phyloP scores from a whole-genome alignment of 805 yeast species.

The Ogataea thermomethanolica region DNA sequence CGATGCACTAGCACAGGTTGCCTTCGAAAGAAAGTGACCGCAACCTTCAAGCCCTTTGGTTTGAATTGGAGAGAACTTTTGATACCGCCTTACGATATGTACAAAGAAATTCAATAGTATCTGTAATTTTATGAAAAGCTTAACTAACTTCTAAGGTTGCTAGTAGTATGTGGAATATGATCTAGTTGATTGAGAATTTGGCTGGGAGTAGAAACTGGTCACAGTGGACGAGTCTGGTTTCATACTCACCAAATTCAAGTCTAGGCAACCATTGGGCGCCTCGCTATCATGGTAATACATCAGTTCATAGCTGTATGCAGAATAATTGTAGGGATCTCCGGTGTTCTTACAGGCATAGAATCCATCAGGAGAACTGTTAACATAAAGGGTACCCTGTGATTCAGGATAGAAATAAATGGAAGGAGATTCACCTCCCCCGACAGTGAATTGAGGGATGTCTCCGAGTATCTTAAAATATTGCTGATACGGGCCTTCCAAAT shows the following conservation, averaged over 20 bases:
- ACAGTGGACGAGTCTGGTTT: slow-evolving; percentile 10
- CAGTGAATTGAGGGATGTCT: slow-evolving; percentile 5
- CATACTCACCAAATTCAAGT: slow-evolving; percentile 8
- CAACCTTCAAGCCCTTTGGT: background rate
- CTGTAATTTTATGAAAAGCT: background rate
- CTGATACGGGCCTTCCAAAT: background rate
- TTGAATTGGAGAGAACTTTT: background rate
- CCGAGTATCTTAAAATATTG: slow-evolving; percentile 2
- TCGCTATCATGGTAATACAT: slow-evolving; percentile 24
- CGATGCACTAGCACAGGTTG: slow-evolving; percentile 37
- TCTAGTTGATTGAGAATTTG: too few species aligned
- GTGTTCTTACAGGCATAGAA: slow-evolving; percentile 41
- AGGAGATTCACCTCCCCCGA: slow-evolving; percentile 7
- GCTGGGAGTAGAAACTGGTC: background rate
- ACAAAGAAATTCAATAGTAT: background rate
- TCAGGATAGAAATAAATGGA: slow-evolving; percentile 7
- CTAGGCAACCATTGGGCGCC: slow-evolving; percentile 14
- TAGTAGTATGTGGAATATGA: background rate
- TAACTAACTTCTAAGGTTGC: background rate
- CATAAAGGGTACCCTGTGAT: slow-evolving; percentile 23
- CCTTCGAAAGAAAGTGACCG: slow-evolving; percentile 31
- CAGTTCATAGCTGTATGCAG: slow-evolving; percentile 27
- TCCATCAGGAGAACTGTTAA: slow-evolving; percentile 29
- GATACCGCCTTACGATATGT: slow-evolving; percentile 5
- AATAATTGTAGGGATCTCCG: slow-evolving; percentile 40